Evolutionary conservation across 768 basidiomycete species (phyloP).

Genomic region (Crucibulum laeve): DNA sequence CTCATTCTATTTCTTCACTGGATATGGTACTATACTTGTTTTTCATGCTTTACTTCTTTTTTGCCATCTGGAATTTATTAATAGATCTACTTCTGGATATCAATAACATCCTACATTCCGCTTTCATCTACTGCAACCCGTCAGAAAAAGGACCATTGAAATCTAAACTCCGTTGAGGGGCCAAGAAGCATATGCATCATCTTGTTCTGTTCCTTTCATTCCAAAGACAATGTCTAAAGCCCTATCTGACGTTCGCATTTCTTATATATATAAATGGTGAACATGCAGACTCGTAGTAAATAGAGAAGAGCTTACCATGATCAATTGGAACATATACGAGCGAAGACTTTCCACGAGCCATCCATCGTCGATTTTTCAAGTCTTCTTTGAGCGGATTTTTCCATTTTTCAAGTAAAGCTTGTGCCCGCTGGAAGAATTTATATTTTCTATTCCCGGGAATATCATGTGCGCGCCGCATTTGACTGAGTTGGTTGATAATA

Average conservation of each 20-base stretch:
- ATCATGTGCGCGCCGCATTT: conserved; percentile 5
- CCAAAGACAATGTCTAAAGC: not conserved
- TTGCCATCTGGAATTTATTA: too few species aligned
- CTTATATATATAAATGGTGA: not conserved
- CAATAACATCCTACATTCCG: too few species aligned
- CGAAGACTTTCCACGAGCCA: conserved; percentile 8
- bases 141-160: too few species aligned
- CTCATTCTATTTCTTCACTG: too few species aligned
- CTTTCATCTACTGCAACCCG: too few species aligned
- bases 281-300: not conserved
- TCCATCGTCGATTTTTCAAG: conserved; percentile 12
- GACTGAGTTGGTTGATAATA: conserved; percentile 4
- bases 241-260: not conserved
- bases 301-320: conserved; percentile 7
- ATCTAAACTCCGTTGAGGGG: too few species aligned
- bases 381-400: conserved; percentile 8
- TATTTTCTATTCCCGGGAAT: conserved; percentile 4
- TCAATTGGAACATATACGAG: conserved; percentile 13
- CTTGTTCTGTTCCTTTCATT: not conserved
- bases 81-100: too few species aligned
- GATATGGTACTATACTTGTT: too few species aligned
- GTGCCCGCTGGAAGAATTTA: conserved; percentile 7
- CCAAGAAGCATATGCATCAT: too few species aligned
- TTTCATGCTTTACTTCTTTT: too few species aligned
- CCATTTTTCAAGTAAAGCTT: conserved; percentile 13